Evolutionary conservation across 768 basidiomycete species (phyloP).

Genomic region (Termitomyces sp.): DNA sequence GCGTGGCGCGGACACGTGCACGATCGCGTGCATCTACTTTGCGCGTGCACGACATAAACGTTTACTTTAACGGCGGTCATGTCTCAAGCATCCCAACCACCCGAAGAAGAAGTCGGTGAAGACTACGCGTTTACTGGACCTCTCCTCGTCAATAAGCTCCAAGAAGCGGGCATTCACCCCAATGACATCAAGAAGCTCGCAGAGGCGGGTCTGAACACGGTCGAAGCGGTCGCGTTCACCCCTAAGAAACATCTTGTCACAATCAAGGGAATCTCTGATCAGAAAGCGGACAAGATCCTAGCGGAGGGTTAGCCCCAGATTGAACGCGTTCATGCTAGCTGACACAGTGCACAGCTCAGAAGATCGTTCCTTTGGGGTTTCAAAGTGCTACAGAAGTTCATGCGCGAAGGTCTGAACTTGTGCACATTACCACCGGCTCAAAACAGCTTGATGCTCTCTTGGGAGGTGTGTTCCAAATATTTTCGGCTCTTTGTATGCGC

Average conservation of each 20-base stretch:
- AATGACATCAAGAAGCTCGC: constrained; percentile 94
- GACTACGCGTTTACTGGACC: constrained; percentile 70
- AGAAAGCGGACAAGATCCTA: constrained; percentile 96
- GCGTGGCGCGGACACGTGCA: neutral
- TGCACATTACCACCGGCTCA: constrained; percentile 95
- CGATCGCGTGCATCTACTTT: constrained; percentile 4
- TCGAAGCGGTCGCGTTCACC: constrained; percentile 95
- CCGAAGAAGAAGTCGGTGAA: constrained; percentile 48
- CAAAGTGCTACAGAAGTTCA: constrained; percentile 98
- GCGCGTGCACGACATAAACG: neutral
- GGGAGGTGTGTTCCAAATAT: constrained; percentile 56
- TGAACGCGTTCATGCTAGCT: constrained; percentile 4
- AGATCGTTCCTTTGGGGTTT: constrained; percentile 96
- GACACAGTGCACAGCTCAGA: constrained; percentile 59
- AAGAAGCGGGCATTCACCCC: constrained; percentile 85
- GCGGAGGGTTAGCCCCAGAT: constrained; percentile 65
- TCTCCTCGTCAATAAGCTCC: constrained; percentile 76
- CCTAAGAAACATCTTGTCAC: constrained; percentile 88
- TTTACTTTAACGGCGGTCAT: constrained; percentile 26
- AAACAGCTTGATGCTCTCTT: constrained; percentile 94
- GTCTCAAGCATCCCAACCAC: constrained; percentile 55
- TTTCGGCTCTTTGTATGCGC: constrained; percentile 9
- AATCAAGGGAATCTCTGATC: constrained; percentile 96
- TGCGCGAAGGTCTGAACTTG: constrained; percentile 88
- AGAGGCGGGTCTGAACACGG: constrained; percentile 89